A percentile compares a stretch with the other conserved stretches of the same genome.
Evolutionary conservation across 305 asterid species (phyloP).

Genomic region (Lippia alba): DNA sequence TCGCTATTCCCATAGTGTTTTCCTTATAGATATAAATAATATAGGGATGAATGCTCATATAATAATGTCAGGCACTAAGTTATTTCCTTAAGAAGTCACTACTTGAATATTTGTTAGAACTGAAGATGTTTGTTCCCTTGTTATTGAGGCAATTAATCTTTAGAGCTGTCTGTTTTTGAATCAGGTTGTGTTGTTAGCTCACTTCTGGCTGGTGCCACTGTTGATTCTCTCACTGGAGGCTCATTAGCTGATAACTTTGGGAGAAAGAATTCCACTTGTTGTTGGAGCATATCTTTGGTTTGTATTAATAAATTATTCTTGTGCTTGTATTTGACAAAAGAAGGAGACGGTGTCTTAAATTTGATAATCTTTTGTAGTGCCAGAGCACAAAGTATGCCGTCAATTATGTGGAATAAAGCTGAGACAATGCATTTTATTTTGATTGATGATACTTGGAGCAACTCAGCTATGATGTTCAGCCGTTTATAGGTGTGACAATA

Average conservation of each 20-base stretch:
- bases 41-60: too few relatives aligned
- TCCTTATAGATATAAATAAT: too few relatives aligned
- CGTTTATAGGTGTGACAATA: slow-evolving; percentile 75
- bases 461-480: slow-evolving; percentile 87
- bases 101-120: neutral
- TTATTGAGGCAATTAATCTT: slow-evolving; percentile 24
- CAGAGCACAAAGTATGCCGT: slow-evolving; percentile 77
- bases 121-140: slow-evolving; percentile 1
- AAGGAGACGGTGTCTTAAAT: slow-evolving; percentile 18
- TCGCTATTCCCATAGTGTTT: too few relatives aligned
- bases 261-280: slow-evolving; percentile 88
- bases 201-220: slow-evolving; percentile 95
- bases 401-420: too few relatives aligned
- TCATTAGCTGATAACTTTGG: slow-evolving; percentile 93
- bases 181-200: slow-evolving; percentile 96
- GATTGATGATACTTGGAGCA: slow-evolving; percentile 97
- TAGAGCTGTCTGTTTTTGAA: slow-evolving; percentile 24
- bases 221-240: slow-evolving; percentile 98
- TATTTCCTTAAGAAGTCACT: too few relatives aligned
- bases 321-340: slow-evolving; percentile 11
- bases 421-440: slow-evolving; percentile 68
- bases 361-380: slow-evolving; percentile 55
- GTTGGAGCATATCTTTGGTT: slow-evolving; percentile 93
- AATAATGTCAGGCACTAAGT: too few relatives aligned
- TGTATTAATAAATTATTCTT: slow-evolving; percentile 33